Base-by-base conservation (phyloP, 225 moss, liverwort and hornwort species). In the Asterella californica region DNA sequence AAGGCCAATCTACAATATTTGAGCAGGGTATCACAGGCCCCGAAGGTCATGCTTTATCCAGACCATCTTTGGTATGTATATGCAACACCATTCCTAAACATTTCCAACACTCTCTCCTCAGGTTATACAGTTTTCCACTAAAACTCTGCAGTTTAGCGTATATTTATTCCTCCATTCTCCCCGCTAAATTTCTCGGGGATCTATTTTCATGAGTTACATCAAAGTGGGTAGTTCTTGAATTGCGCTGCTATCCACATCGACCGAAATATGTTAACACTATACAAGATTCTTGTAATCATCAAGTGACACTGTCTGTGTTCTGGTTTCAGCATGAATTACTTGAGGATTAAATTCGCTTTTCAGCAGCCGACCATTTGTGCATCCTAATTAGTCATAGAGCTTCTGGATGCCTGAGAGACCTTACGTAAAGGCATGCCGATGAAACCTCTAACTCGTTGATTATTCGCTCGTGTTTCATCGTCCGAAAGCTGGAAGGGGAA, bases 11-110 rank as follows among this genome's bases (percentile, higher is more conserved):
- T 0, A 90, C 83, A 76, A 84, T 99, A 79, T 90, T 93, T 79
- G 92, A 88, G 65, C 89, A 90, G 79, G 99, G 99, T 33, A 92
- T 99, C 60, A 91, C 85, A 55, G 95, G 99, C 19, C 99, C 99
- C 55, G 95, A 95, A 86, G 99, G 99, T 34, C 99, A 99, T 83
- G 85, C 93, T 59, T 92, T 99, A 78, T 99, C 99, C 77, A 92
- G 99, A 53, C 99, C 99, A 17, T 47, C 99, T 82, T 82, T 93
- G 92, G 97, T 99, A 87, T 66, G 82, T 84, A 71, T 74, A 45
- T 10, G 48, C 37, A 77, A 76, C 75, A 53, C 32, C 73, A 25
- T 21, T 29, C 10, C 27, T n/a, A n/a, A n/a, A n/a, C n/a, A n/a
- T n/a, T n/a, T n/a, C n/a, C n/a, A n/a, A n/a, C n/a, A n/a, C n/a